Evolutionary conservation across 495 filamentous ascomycete species (phyloP), one percentile per base, ranked within the genome.

Genomic region (Penicillium desertorum): DNA sequence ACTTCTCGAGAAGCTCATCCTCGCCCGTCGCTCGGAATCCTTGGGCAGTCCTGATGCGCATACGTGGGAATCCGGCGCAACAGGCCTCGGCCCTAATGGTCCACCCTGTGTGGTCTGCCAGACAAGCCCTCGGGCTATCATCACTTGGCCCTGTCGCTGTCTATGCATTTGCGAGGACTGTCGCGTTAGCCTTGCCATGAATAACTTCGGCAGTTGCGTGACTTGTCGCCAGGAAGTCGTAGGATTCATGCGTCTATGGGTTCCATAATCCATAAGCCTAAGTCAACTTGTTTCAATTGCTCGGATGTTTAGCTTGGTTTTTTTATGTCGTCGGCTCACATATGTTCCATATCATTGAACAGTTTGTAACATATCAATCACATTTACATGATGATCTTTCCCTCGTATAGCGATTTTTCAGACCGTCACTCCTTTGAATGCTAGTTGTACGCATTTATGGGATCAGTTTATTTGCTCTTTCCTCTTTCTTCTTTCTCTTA

Each of bases 91-190:
- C 2, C 76, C 80, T 1, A 83, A 84, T 45, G 91, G 93, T 0
- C 92, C 92, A 4, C 87, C 89, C 51, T 98, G 94, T 67, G 94
- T 97, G 1, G 89, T 98, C 5, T 98, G 94, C 65, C 94, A 98
- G 67, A 83, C 83, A 25, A 82, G 79, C n/a, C 88, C 92, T 17
- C 81, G 94, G 22, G 96, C 88, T 5, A 88, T 98, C 49, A 88
- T 98, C 53, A 88, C 96, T 4, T 98, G 95, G 95, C 94, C 94
- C 3, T 98, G 94, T 66, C 85, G 95, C 19, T 98, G 94, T 68
- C 79, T 98, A 44, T 92, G 90, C 58, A 77, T 96, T 23, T 98
- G 94, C 65, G 94, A 98, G 66, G 94, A 98, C 53, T 98, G 94
- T 70, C 79, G 94, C 19, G 88, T 98, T 23, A 91, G 88, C 51